Conservation (phyloP, 192 early-diverging fungal genomes). For the Phlyctochytrium bullatum region DNA sequence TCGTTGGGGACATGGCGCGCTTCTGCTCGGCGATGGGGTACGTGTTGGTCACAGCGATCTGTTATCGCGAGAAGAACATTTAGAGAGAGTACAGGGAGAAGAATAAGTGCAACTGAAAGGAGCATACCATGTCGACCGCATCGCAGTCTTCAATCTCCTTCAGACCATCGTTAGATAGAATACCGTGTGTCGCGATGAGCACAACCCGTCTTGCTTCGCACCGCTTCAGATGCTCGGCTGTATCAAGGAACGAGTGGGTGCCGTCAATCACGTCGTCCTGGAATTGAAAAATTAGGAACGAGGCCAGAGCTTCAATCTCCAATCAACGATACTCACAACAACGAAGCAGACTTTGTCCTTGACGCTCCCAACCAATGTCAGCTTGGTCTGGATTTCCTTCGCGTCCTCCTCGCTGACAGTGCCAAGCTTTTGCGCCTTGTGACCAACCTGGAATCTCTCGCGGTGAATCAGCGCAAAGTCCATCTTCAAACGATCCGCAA, state of each 20-base stretch:
- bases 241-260: slow-evolving; percentile 85
- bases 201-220: slow-evolving; percentile 84
- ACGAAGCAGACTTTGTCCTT: slow-evolving; percentile 50
- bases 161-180: slow-evolving; percentile 85
- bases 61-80: neutral
- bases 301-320: neutral
- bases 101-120: neutral
- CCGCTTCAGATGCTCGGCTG: slow-evolving; percentile 83
- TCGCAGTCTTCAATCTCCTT: slow-evolving; percentile 78
- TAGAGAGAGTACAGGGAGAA: slow-evolving; percentile 9
- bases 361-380: slow-evolving; percentile 59
- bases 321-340: slow-evolving; percentile 25
- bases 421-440: slow-evolving; percentile 11
- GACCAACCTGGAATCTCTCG: slow-evolving; percentile 58
- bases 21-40: slow-evolving; percentile 79
- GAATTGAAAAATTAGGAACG: neutral
- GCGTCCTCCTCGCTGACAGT: slow-evolving; percentile 12
- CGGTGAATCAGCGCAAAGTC: slow-evolving; percentile 97
- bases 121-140: slow-evolving; percentile 67
- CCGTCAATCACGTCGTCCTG: slow-evolving; percentile 94
- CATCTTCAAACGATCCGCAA: slow-evolving; percentile 90
- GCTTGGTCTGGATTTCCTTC: slow-evolving; percentile 32
- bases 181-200: slow-evolving; percentile 92
- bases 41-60: slow-evolving; percentile 86
- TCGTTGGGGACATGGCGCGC: slow-evolving; percentile 60